Base-by-base conservation (phyloP, 1,139 yeast species). In the Debaryomycetaceae sp. region DNA sequence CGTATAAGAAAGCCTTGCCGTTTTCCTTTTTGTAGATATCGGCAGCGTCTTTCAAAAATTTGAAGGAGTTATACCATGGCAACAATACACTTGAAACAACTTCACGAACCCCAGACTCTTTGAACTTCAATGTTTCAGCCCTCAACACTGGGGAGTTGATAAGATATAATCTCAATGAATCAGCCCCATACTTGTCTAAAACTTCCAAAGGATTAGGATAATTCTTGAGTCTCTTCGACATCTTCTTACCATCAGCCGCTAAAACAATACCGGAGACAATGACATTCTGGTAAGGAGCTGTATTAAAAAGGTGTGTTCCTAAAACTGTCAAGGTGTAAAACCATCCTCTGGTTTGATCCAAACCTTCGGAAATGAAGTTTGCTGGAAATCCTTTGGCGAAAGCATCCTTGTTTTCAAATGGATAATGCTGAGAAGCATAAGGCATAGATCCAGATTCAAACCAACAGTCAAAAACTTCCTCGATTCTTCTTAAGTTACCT, bases 321-420 rank as follows among this genome's bases (percentile, higher is more conserved):
- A 94, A 76, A 19, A 94, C 97, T 33, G 96, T 84, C 62, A 94
- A 76, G 38, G 98, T 92, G 68, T 94, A 94, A 71, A 94, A 94
- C 99, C 99, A 92, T 61, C 99, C 99, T 80, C 99, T 87, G 40
- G 99, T 92, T 74, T 92, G 99, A 71, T 92, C 99, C 55, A 92
- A 80, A 70, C 99, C 99, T 74, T 92, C 99, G 45, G 97, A 85
- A 55, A 92, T 94, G 67, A 92, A 92, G 65, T 94, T 92, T 31
- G 96, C 99, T 40, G 98, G 98, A 81, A 86, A 92, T 38, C 87
- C 78, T 43, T 77, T 63, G 40, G 73, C 96, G 69, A 92, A 91
- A 41, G 65, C 65, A 15, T 85, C 88, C 58, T 79, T 68, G 59
- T 79, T 79, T 68, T 91, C 98, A 63, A 92, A 92, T 52, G 99